phyloP scores from a whole-genome alignment of 2,329 filamentous ascomycete species.

The Aspergillus cejpii region DNA sequence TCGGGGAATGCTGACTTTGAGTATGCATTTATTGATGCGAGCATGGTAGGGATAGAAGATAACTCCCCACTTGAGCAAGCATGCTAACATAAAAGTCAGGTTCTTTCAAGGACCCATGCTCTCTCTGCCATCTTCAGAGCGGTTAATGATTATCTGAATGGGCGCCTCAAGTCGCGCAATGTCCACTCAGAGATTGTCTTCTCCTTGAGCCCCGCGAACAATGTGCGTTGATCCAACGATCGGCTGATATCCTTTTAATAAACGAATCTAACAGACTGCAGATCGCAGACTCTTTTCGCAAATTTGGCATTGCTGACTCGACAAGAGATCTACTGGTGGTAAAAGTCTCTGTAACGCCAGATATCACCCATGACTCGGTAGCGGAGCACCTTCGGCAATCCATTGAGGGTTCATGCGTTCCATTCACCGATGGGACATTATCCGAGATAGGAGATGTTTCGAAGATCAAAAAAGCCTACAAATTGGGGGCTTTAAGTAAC shows the following conservation, averaged over 20 bases:
- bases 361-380: conserved; percentile 44
- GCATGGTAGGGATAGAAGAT: conserved; percentile 51
- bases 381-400: conserved; percentile 55
- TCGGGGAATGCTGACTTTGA: conserved; percentile 77
- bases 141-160: conserved; percentile 57
- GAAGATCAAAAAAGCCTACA: conserved; percentile 79
- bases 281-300: conserved; percentile 88
- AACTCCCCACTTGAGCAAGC: background rate
- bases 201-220: conserved; percentile 72
- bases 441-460: conserved; percentile 54
- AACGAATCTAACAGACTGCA: conserved; percentile 34
- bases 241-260: background rate
- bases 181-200: conserved; percentile 85
- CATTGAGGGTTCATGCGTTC: conserved; percentile 55
- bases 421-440: conserved; percentile 60
- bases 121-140: conserved; percentile 71
- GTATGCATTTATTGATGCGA: conserved; percentile 88
- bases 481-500: conserved; percentile 59
- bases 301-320: conserved; percentile 69
- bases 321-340: conserved; percentile 70
- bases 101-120: conserved; percentile 65
- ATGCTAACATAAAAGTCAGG: conserved; percentile 38
- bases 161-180: conserved; percentile 67
- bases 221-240: conserved; percentile 47
- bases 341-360: conserved; percentile 60